Conservation (phyloP, 345 rosid species). For the Euphorbia pulcherrima region DNA sequence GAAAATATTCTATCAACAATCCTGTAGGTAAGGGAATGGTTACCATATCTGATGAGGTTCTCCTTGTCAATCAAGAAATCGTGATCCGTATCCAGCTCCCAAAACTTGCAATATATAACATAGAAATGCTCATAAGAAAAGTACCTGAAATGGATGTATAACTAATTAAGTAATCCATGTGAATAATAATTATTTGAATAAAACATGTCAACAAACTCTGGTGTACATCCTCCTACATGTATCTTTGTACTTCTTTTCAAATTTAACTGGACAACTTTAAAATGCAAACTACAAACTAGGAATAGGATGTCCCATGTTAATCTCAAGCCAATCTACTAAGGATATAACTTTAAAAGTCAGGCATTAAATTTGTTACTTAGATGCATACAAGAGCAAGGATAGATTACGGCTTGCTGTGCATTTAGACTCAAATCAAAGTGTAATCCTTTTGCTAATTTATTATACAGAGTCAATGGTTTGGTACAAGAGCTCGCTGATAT, state of each 20-base stretch:
- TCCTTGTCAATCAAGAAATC: constrained; percentile 94
- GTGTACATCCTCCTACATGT: background rate
- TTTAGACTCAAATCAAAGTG: background rate
- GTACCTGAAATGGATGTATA: constrained; percentile 46
- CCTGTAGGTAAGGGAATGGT: constrained; percentile 89
- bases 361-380: background rate
- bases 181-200: background rate
- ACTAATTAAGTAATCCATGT: constrained; percentile 5
- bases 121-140: constrained; percentile 95
- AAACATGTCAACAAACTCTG: background rate
- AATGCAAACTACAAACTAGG: constrained; percentile 1
- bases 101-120: constrained; percentile 94
- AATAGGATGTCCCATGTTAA: background rate
- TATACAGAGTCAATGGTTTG: background rate
- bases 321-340: background rate
- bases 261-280: background rate
- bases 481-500: background rate
- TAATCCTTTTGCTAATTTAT: background rate
- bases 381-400: background rate
- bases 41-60: constrained; percentile 87
- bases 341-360: too few relatives aligned
- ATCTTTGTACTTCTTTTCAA: background rate
- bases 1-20: constrained; percentile 88
- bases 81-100: constrained; percentile 97
- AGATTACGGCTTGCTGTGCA: background rate